Base-by-base conservation (phyloP, 176 grass and related monocot genomes). In the Poa pratensis region DNA sequence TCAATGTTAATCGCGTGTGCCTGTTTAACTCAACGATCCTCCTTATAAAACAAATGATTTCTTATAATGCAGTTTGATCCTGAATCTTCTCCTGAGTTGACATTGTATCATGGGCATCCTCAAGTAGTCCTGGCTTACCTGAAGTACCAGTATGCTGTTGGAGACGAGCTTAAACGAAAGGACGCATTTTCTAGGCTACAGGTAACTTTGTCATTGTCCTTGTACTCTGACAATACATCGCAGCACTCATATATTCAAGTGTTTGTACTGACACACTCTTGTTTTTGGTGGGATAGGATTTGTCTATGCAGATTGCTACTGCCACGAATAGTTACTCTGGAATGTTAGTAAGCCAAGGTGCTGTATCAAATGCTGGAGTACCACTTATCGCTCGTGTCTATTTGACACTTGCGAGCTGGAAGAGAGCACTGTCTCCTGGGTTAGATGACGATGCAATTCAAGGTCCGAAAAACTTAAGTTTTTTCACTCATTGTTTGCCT, bases 321-420 rank as follows among this genome's bases (percentile, higher is more conserved):
- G 42, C 83, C 53, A 91, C 93, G 54, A 88, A 77, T 81, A 86
- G 35, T 83, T 92, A 91, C 49, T 52, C 88, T 76, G 88, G 84
- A 73, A 50, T 65, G 46, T 68, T 61, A 86, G 55, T 86, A 68
- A 89, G 37, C 69, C 58, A 87, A 74, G 46, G 46, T 80, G 69
- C 63, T 79, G 76, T 77, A 70, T 80, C 77, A 7, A 90, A 64
- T 94, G 84, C 88, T 86, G 83, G 89, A 67, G 75, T 94, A 55
- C 96, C 96, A 62, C 93, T 98, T 85, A 88, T 95, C 88, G 93
- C 96, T 77, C 91, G 94, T 59, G 93, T 93, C 51, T 98, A 98
- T 89, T 89, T 95, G 89, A 94, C 76, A 87, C 96, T 98, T 92
- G 96, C 91, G 71, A 92, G 9, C 68, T 98, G 96, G 96, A 98